Evolutionary conservation across 2,329 filamentous ascomycete genomes (phyloP), one percentile per base, ranked within the genome.

Genomic region (Aspergillus novoparasiticus): DNA sequence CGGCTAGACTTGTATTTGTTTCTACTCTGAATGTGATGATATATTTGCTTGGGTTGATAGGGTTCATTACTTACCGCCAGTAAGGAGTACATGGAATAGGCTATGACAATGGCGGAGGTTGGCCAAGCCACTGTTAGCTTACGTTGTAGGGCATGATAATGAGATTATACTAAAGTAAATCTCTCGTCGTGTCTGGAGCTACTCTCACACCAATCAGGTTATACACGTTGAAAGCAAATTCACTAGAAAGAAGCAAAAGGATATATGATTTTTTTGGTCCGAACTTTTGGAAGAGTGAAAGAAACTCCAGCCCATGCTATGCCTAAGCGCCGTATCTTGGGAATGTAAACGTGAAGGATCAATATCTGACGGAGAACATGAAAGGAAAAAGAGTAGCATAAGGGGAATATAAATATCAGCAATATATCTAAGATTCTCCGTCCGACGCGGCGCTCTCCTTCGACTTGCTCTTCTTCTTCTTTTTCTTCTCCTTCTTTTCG

Each of bases 401-500:
- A 59, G 59, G 66, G 62, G 32, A 67, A 57, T 9, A 59, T 30
- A 60, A 54, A 32, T 32, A 51, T 51, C 48, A 58, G 32, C 23
- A 57, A 45, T 19, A 43, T 43, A 30, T 14, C 53, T 56, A 75
- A 65, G 69, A 71, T 54, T 72, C 70, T 50, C 58, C 68, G 53
- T 73, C 72, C 61, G 71, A 72, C 23, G 64, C 65, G 14, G 60
- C 68, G 21, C 63, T 63, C 39, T 72, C 69, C 69, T 75, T 75
- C 58, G 72, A 75, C 69, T 77, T 78, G 71, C 73, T 76, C 71
- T 79, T 78, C 69, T 76, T 80, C 66, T 78, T 80, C 71, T 80
- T 81, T 81, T 87, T 89, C 81, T 87, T 87, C 72, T 85, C 84
- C 80, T 89, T 89, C 81, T 86, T 87, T 71, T 86, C 75, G 60